phyloP scores from a whole-genome alignment of 2,329 filamentous ascomycete genomes.

The Parafenestella ontariensis region DNA sequence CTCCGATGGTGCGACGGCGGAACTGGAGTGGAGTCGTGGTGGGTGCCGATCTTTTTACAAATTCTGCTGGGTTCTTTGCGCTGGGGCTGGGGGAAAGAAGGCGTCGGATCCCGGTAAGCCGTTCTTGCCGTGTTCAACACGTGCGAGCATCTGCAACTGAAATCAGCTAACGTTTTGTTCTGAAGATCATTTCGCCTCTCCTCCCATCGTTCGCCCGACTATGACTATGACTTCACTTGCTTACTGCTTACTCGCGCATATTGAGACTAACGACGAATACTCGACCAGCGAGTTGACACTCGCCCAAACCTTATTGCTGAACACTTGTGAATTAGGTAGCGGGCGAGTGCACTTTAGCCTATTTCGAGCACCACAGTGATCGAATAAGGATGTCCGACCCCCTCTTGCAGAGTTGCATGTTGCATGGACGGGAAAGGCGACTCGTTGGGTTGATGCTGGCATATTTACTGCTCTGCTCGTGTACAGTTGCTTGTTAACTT shows the following conservation, averaged over 20 bases:
- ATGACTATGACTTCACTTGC: background rate
- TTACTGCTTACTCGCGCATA: no score
- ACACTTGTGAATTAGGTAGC: background rate
- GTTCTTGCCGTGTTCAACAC: constrained; percentile 11
- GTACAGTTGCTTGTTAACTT: background rate
- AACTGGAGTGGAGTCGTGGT: constrained; percentile 1
- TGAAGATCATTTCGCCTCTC: constrained; percentile 1
- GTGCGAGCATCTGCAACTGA: background rate
- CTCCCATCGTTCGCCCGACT: background rate
- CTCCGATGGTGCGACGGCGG: background rate
- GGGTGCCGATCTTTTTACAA: no score
- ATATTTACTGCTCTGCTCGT: background rate
- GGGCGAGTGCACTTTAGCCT: background rate
- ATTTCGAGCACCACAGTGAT: background rate
- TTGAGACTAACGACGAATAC: no score
- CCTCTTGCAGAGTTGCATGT: no score
- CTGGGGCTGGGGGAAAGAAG: no score
- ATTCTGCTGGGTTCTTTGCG: background rate
- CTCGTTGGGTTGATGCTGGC: background rate
- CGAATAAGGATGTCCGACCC: background rate
- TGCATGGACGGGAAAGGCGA: background rate
- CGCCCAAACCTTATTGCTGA: background rate
- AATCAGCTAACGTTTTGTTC: background rate
- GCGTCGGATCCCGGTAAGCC: constrained; percentile 8
- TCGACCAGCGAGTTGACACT: no score